These are phyloP conservation scores for Prototheca stagnorum DNA, from an alignment of 163 green algal species.

Conservation along the genomic window DNA sequence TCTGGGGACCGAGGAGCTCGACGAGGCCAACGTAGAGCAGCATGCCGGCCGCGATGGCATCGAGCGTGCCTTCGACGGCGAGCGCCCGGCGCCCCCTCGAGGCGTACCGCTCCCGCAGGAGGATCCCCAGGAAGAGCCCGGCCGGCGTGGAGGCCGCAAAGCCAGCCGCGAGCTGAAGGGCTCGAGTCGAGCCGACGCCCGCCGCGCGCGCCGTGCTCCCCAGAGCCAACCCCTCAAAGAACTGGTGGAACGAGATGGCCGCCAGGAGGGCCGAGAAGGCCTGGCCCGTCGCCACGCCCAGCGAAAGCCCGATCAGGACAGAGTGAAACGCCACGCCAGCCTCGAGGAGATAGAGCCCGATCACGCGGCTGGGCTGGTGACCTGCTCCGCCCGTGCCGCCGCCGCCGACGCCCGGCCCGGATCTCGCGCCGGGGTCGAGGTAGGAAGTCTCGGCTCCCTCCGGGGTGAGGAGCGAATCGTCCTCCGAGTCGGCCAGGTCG, in stretches of 20 bases:
- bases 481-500: no score
- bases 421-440: conserved; percentile 2
- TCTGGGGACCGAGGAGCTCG: conserved; percentile 14
- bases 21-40: conserved; percentile 17
- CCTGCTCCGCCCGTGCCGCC: background rate
- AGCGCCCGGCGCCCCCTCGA: background rate
- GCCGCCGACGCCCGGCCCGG: background rate
- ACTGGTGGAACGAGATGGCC: conserved; percentile 19
- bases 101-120: conserved; percentile 5
- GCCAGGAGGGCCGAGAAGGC: conserved; percentile 13
- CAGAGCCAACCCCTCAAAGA: conserved; percentile 27
- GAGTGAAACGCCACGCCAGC: conserved; percentile 19
- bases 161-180: background rate
- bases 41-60: conserved; percentile 12
- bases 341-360: conserved; percentile 17
- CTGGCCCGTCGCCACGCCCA: conserved; percentile 11
- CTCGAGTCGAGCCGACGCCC: background rate
- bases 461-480: no score
- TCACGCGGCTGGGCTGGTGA: background rate
- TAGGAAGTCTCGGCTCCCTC: no score
- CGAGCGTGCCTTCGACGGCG: conserved; percentile 10
- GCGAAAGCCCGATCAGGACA: conserved; percentile 18
- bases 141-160: conserved; percentile 12
- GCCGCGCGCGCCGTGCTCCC: conserved; percentile 8
- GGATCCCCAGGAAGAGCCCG: conserved; percentile 10